Evolutionary conservation across 2,329 filamentous ascomycete genomes (phyloP).

Genomic region (Elsinoe batatas): DNA sequence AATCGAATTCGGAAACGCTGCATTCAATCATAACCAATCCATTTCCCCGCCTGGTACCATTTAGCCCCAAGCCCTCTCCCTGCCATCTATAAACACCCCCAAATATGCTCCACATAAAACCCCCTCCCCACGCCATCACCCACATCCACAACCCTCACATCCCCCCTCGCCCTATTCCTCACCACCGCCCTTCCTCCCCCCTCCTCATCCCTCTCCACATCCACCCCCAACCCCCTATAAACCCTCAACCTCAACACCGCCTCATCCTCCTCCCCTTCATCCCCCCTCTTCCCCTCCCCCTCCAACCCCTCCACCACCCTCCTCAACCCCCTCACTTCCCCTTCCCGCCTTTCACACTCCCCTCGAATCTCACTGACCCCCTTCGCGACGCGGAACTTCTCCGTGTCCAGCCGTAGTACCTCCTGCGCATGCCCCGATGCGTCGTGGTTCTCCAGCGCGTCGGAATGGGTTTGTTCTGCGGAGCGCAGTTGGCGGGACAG

Average conservation of each 20-base stretch:
- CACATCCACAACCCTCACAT: conserved; percentile 90
- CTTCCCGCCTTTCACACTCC: conserved; percentile 83
- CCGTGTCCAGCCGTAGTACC: conserved; percentile 79
- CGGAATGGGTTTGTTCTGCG: conserved; percentile 64
- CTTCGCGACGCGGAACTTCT: conserved; percentile 93
- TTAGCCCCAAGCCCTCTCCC: not conserved
- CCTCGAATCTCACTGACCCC: conserved; percentile 80
- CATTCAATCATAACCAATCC: not conserved
- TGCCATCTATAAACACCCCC: conserved; percentile 60
- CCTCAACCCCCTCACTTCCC: conserved; percentile 65
- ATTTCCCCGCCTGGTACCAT: not conserved
- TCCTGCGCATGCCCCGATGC: conserved; percentile 69
- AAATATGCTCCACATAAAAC: conserved; percentile 95
- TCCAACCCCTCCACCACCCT: conserved; percentile 73
- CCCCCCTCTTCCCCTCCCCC: conserved; percentile 58
- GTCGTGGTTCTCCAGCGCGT: conserved; percentile 66
- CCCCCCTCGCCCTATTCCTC: conserved; percentile 73
- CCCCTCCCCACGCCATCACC: conserved; percentile 72
- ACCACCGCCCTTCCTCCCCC: conserved; percentile 78
- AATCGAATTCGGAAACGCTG: not conserved
- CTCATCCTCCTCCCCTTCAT: conserved; percentile 36
- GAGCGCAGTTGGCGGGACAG: conserved; percentile 68
- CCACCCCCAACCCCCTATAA: conserved; percentile 83
- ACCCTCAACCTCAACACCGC: conserved; percentile 69
- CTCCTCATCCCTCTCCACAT: conserved; percentile 64